phyloP scores from a whole-genome alignment of 441 rosid species.

The Gossypium davidsonii region DNA sequence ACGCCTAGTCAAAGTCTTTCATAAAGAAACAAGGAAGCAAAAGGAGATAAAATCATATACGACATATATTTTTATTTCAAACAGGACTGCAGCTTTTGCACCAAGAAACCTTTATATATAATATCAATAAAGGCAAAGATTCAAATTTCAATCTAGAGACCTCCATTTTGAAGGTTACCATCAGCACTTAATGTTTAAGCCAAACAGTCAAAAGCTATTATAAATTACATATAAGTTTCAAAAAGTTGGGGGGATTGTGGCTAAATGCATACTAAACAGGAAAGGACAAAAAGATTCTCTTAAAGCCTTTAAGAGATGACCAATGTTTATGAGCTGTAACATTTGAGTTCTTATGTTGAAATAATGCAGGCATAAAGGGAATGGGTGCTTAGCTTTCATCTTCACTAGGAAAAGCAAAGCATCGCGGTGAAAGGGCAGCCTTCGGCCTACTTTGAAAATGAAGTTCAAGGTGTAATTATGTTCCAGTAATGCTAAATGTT shows the following conservation, averaged over 20 bases:
- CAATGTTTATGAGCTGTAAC: not conserved
- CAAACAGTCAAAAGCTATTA: not conserved
- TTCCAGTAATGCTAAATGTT: constrained; percentile 3
- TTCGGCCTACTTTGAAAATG: not conserved
- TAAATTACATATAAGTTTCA: not conserved
- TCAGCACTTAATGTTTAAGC: not conserved
- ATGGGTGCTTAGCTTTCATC: constrained; percentile 35
- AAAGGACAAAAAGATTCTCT: no score
- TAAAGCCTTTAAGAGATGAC: not conserved
- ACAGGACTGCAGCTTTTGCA: not conserved
- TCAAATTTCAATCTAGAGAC: not conserved
- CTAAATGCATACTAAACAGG: no score
- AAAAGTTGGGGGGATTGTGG: not conserved
- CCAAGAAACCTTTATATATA: not conserved
- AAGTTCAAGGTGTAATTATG: constrained; percentile 10
- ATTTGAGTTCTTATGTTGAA: not conserved
- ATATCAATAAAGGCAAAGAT: not conserved
- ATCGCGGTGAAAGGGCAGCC: not conserved
- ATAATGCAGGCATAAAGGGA: constrained; percentile 26
- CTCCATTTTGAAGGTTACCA: not conserved
- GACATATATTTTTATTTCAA: not conserved
- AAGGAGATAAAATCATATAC: not conserved
- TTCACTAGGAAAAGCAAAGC: constrained; percentile 17
- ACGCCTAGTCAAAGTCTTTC: not conserved
- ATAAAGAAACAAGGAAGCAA: not conserved